These are phyloP conservation scores for Punica granatum DNA, from an alignment of 345 rosid species.

Conservation along the genomic window DNA sequence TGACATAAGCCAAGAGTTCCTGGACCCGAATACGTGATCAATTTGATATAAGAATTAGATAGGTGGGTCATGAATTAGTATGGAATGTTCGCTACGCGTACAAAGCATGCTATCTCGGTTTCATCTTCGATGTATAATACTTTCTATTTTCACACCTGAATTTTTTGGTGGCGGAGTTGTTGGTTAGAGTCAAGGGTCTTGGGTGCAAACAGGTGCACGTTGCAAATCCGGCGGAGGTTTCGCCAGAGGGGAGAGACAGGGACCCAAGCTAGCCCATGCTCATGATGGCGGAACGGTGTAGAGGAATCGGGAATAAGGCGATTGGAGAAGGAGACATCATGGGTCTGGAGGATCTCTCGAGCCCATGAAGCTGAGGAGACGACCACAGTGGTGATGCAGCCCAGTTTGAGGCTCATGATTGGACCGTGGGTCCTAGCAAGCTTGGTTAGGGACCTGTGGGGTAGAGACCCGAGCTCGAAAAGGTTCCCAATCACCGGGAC, in stretches of 20 bases:
- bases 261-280: constrained; percentile 10
- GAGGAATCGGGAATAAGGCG: constrained; percentile 12
- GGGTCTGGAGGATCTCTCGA: constrained; percentile 20
- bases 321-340: constrained; percentile 10
- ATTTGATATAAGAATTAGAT: no score
- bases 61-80: no score
- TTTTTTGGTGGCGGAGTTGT: constrained; percentile 8
- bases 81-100: no score
- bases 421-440: constrained; percentile 25
- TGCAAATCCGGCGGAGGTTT: constrained; percentile 17
- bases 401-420: constrained; percentile 18
- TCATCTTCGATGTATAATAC: no score
- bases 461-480: constrained; percentile 14
- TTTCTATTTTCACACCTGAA: no score
- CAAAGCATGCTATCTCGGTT: no score
- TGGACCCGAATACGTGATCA: no score
- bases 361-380: constrained; percentile 14
- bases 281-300: not conserved
- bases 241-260: constrained; percentile 17
- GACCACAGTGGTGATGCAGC: constrained; percentile 17
- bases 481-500: constrained; percentile 25
- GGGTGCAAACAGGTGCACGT: constrained; percentile 8
- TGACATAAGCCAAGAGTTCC: constrained; percentile 18
- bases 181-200: constrained; percentile 17
- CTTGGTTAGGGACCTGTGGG: constrained; percentile 15